Percentiles rank a stretch among this genome's conserved stretches.
Conservation (phyloP, 345 rosid genomes). For the Combretum micranthum region DNA sequence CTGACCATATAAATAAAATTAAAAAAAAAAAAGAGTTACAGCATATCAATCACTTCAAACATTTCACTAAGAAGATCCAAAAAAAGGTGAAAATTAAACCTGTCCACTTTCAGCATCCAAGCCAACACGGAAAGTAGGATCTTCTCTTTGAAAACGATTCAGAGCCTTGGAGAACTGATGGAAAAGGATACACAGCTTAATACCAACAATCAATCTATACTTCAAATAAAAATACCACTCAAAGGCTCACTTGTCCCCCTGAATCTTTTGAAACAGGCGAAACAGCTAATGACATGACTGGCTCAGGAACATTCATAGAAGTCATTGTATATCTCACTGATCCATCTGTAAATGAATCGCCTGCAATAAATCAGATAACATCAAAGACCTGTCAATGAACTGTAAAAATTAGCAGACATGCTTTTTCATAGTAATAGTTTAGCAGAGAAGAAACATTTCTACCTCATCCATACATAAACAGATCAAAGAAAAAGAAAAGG, state of each 20-base stretch:
- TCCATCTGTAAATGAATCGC: constrained; percentile 96
- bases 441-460: too few species aligned
- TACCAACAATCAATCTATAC: too few species aligned
- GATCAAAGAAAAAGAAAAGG: too few species aligned
- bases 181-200: constrained; percentile 1
- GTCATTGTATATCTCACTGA: constrained; percentile 96
- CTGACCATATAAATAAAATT: too few species aligned
- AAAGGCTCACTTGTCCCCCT: constrained; percentile 81
- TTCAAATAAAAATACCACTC: neutral
- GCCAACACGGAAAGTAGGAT: constrained; percentile 97
- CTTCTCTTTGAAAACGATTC: constrained; percentile 91
- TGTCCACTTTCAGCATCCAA: constrained; percentile 98
- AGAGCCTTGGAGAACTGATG: constrained; percentile 94
- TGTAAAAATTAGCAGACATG: neutral
- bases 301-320: constrained; percentile 99
- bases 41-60: neutral
- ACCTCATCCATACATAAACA: too few species aligned
- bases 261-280: constrained; percentile 95
- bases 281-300: constrained; percentile 96
- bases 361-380: constrained; percentile 22
- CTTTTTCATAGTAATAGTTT: too few species aligned
- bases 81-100: constrained; percentile 32
- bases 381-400: constrained; percentile 1
- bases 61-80: constrained; percentile 1
- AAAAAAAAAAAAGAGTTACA: neutral